Conservation (phyloP, 1,284 basidiomycete genomes). For the Leccinum colubrinum region DNA sequence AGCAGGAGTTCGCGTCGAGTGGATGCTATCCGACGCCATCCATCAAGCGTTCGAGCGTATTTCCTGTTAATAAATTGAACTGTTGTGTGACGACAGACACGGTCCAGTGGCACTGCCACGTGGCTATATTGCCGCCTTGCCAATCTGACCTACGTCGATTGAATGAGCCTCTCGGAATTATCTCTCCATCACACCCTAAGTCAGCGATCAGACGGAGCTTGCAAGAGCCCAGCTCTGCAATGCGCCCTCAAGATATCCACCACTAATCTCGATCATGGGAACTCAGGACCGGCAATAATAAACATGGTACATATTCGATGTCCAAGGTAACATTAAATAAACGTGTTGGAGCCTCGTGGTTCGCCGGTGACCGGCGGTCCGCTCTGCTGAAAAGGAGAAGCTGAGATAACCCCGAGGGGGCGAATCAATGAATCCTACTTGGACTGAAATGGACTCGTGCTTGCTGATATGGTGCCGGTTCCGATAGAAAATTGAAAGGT, state of each 20-base stretch:
- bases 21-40: slow-evolving; percentile 5
- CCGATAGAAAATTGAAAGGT: slow-evolving; percentile 32
- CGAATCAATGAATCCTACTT: slow-evolving; percentile 32
- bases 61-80: background rate
- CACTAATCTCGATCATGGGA: slow-evolving; percentile 24
- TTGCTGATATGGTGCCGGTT: slow-evolving; percentile 29
- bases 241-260: slow-evolving; percentile 5
- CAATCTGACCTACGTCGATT: slow-evolving; percentile 9
- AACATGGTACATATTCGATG: slow-evolving; percentile 19
- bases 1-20: background rate
- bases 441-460: slow-evolving; percentile 24
- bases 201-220: slow-evolving; percentile 5
- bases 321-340: slow-evolving; percentile 31
- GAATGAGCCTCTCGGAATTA: slow-evolving; percentile 12
- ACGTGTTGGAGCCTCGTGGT: slow-evolving; percentile 33
- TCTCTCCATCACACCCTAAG: background rate
- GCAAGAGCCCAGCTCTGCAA: background rate
- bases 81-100: slow-evolving; percentile 2
- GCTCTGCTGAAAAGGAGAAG: slow-evolving; percentile 16
- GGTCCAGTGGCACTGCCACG: slow-evolving; percentile 3
- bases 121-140: background rate
- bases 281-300: slow-evolving; percentile 7
- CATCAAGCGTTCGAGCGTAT: background rate
- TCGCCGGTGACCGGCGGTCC: slow-evolving; percentile 23
- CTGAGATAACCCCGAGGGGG: slow-evolving; percentile 31